Conservation (phyloP, 495 filamentous ascomycete species). For the Tetracladium setigerum region DNA sequence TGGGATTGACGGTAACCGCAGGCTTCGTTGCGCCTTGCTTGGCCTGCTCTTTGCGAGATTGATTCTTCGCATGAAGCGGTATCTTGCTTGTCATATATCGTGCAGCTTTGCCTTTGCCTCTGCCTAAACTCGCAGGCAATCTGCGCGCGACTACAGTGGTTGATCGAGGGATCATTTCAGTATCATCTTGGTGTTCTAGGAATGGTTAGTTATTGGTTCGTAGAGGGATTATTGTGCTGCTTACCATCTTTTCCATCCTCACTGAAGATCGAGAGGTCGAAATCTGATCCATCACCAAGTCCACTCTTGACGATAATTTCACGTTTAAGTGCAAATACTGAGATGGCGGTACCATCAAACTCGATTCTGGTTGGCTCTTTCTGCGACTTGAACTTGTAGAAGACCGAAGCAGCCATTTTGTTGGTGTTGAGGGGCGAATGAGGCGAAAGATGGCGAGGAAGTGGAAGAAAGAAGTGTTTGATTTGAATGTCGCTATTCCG, state of each 20-base stretch:
- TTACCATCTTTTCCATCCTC: constrained; percentile 90
- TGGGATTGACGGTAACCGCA: constrained; percentile 41
- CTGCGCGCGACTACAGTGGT: constrained; percentile 88
- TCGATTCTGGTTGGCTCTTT: constrained; percentile 90
- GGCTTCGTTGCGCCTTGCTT: constrained; percentile 25
- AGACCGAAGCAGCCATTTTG: constrained; percentile 91
- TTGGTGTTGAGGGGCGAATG: constrained; percentile 34
- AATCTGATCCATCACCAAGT: constrained; percentile 92
- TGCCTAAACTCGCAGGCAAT: constrained; percentile 66
- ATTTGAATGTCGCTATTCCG: constrained; percentile 5
- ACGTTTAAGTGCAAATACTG: constrained; percentile 96
- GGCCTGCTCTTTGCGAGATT: constrained; percentile 57
- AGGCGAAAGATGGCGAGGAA: constrained; percentile 12
- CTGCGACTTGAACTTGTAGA: constrained; percentile 99
- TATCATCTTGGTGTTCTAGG: constrained; percentile 93
- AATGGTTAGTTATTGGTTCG: constrained; percentile 18
- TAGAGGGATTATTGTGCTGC: constrained; percentile 18
- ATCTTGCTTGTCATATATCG: constrained; percentile 97
- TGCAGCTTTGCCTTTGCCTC: constrained; percentile 77
- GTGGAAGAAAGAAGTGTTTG: constrained; percentile 28
- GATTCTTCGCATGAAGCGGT: constrained; percentile 80
- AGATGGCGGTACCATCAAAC: constrained; percentile 97
- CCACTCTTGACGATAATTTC: constrained; percentile 93
- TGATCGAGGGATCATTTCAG: constrained; percentile 86
- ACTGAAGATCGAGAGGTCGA: constrained; percentile 88